Percentiles rank a stretch among this genome's conserved stretches.
phyloP scores from a whole-genome alignment of 2,329 filamentous ascomycete genomes.

The Arthrobotrys conoides region DNA sequence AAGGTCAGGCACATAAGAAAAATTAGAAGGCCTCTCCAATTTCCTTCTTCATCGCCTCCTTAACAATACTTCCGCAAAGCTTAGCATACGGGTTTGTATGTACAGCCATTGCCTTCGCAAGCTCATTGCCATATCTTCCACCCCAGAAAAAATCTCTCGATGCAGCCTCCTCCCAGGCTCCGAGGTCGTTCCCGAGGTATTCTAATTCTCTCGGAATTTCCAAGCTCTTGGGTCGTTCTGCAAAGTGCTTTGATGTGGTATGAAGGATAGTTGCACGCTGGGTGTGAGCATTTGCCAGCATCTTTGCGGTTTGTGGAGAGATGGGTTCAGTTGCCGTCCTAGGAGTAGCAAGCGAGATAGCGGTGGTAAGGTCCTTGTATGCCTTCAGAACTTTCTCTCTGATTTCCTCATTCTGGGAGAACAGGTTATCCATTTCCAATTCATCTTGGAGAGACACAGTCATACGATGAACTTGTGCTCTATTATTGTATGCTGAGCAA shows the following conservation, averaged over 20 bases:
- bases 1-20: neutral
- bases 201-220: constrained; percentile 69
- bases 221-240: constrained; percentile 64
- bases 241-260: constrained; percentile 71
- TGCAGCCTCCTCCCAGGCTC: constrained; percentile 71
- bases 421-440: constrained; percentile 72
- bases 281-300: constrained; percentile 79
- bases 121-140: constrained; percentile 76
- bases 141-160: constrained; percentile 76
- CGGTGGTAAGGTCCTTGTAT: constrained; percentile 65
- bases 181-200: constrained; percentile 68
- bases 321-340: constrained; percentile 70
- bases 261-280: constrained; percentile 78
- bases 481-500: constrained; percentile 81
- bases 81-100: constrained; percentile 78
- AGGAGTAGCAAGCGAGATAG: constrained; percentile 75
- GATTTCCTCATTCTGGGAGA: constrained; percentile 28
- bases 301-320: constrained; percentile 76
- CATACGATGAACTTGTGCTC: constrained; percentile 74
- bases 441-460: constrained; percentile 66
- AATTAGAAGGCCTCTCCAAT: constrained; percentile 56
- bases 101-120: constrained; percentile 76
- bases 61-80: constrained; percentile 78
- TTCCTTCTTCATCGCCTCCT: constrained; percentile 79
- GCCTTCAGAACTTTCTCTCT: constrained; percentile 41